Conservation (phyloP, 352 stramenopile genomes). For the Phytophthora fragariae region DNA sequence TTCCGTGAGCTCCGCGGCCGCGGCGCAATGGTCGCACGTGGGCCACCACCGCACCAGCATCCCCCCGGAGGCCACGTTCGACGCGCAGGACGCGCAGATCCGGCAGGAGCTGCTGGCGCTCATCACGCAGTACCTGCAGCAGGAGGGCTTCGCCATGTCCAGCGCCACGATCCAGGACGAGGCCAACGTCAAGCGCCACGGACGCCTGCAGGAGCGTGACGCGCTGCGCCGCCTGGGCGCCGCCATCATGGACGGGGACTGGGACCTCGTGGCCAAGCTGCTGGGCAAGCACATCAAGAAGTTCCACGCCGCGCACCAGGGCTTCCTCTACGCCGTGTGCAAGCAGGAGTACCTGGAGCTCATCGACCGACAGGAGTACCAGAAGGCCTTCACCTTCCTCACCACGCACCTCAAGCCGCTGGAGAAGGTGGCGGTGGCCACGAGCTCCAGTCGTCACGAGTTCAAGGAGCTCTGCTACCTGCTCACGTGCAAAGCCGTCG, state of each 20-base stretch:
- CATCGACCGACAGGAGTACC: constrained; percentile 89
- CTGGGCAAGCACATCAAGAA: constrained; percentile 84
- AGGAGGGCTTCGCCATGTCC: constrained; percentile 81
- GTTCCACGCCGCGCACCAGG: constrained; percentile 80
- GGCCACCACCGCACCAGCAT: constrained; percentile 88
- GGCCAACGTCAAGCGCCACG: constrained; percentile 84
- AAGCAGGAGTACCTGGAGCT: constrained; percentile 92
- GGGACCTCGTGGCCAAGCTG: constrained; percentile 87
- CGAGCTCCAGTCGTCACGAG: constrained; percentile 77
- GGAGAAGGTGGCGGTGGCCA: constrained; percentile 79
- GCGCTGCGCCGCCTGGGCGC: constrained; percentile 76
- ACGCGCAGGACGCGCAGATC: constrained; percentile 76
- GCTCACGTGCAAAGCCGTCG: constrained; percentile 89
- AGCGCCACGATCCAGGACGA: constrained; percentile 90
- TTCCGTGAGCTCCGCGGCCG: constrained; percentile 10
- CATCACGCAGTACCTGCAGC: constrained; percentile 89
- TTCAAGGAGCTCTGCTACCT: constrained; percentile 92
- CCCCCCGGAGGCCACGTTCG: constrained; percentile 81
- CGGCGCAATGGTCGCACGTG: constrained; percentile 74
- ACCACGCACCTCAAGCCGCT: constrained; percentile 90
- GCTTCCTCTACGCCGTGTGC: constrained; percentile 90
- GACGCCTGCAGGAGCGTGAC: constrained; percentile 77
- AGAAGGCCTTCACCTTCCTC: constrained; percentile 92
- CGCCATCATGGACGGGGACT: constrained; percentile 86
- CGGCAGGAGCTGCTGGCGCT: constrained; percentile 84